Conservation (phyloP, 495 filamentous ascomycete genomes). For the Aspergillus saccharolyticus region DNA sequence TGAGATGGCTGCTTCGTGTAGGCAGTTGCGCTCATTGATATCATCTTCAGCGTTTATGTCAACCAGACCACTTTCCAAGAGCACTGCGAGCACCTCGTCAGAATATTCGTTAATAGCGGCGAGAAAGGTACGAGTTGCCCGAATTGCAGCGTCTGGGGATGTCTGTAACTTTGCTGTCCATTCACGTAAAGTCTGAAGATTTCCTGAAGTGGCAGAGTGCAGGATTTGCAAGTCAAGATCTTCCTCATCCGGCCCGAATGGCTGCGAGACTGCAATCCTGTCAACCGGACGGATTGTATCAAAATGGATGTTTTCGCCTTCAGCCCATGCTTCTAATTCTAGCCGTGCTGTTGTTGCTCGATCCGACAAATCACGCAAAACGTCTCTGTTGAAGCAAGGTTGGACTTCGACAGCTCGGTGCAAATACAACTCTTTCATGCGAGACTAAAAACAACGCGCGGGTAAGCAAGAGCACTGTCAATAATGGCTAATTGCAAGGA, state of each 20-base stretch:
- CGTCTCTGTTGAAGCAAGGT: conserved; percentile 93
- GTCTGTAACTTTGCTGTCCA: conserved; percentile 54
- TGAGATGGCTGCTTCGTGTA: conserved; percentile 92
- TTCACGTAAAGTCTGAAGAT: conserved; percentile 56
- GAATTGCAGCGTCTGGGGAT: conserved; percentile 57
- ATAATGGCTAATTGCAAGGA: not conserved
- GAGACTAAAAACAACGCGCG: conserved; percentile 50
- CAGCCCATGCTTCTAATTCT: conserved; percentile 92
- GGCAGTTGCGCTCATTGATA: conserved; percentile 93
- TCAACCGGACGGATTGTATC: conserved; percentile 57
- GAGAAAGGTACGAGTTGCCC: conserved; percentile 83
- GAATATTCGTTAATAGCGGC: conserved; percentile 82
- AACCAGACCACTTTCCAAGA: conserved; percentile 76
- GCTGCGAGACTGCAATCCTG: conserved; percentile 58
- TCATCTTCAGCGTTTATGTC: conserved; percentile 88
- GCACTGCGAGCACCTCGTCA: conserved; percentile 64
- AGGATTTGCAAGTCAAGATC: conserved; percentile 86
- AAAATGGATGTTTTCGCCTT: conserved; percentile 85
- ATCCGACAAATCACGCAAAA: conserved; percentile 93
- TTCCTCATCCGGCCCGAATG: conserved; percentile 68
- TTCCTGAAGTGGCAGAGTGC: conserved; percentile 75
- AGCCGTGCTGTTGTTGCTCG: conserved; percentile 89
- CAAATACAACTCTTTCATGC: conserved; percentile 94
- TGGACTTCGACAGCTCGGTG: conserved; percentile 95
- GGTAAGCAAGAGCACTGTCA: conserved; percentile 16